Evolutionary conservation across 1,284 basidiomycete species (phyloP), one percentile per base, ranked within the genome.

Genomic region (Laetiporus sulphureus): DNA sequence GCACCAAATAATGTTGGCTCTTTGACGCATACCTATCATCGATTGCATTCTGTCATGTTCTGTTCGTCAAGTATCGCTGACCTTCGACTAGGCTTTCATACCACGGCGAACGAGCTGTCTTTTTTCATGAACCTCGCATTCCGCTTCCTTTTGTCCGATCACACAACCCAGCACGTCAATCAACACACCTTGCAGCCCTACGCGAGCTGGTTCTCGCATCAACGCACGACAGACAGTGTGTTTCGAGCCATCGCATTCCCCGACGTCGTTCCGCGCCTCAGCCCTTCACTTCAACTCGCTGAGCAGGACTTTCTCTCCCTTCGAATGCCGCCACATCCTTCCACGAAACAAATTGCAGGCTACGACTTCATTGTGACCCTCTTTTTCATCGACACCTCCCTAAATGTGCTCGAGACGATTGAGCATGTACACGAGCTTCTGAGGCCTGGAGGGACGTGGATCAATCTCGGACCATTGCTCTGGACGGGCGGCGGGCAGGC

Each of bases 381-480:
- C 8, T 83, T 82, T 64, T 84, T 84, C 66, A 77, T 84, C 55
- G 79, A 79, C 63, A 83, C 79, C 10, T 78, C 80, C 1, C 58
- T 72, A 33, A 79, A 83, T 53, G 66, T 75, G 16, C 63, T 81
- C 42, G 58, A 69, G 5, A 75, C 76, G 3, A 59, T 76, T 40
- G 62, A 69, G 38, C 73, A 78, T 20, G 76, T 81, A 23, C 63
- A 75, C 52, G 25, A 51, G 12, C 64, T 81, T 18, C 66, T 82
- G 12, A 67, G 67, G 23, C 73, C 75, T 0, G 75, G 77, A 3
- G 81, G 79, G 1, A 65, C 59, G 5, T 84, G 80, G 80, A 73
- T 83, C 54, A 84, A 83, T 53, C 64, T 82, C 2, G 81, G 80
- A 1, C 81, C 80, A 5, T 58, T 83, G 18, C 63, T 83, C 3